Conservation (phyloP, 345 rosid species). For the Carallia pectinifolia region DNA sequence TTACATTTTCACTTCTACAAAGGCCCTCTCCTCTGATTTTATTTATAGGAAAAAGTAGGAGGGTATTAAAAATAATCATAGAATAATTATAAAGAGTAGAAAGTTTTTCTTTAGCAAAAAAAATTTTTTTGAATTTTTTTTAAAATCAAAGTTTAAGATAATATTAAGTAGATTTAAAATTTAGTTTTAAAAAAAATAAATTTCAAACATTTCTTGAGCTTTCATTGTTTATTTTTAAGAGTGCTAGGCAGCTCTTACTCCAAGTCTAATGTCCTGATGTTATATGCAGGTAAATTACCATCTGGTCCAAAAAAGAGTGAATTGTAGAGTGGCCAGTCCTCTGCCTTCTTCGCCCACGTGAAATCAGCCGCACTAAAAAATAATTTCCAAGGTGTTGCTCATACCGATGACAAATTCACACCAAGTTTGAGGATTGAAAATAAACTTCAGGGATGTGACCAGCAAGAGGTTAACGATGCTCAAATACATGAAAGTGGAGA, state of each 20-base stretch:
- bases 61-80: no score
- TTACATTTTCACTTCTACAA: no score
- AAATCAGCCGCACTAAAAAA: constrained; percentile 51
- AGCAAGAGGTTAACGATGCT: constrained; percentile 32
- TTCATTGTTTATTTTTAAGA: not conserved
- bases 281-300: constrained; percentile 55
- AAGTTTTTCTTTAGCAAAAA: no score
- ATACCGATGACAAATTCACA: constrained; percentile 23
- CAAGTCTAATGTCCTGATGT: not conserved
- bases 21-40: no score
- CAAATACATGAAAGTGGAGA: constrained; percentile 49
- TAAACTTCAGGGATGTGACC: constrained; percentile 29
- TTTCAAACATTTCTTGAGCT: not conserved
- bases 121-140: no score
- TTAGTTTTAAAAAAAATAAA: no score
- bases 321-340: constrained; percentile 77
- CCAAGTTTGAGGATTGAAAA: constrained; percentile 35
- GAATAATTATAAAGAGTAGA: no score
- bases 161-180: no score
- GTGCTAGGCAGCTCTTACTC: not conserved
- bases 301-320: constrained; percentile 78
- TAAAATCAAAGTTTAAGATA: no score
- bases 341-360: constrained; percentile 91
- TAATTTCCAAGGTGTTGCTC: constrained; percentile 23
- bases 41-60: no score